Conservation (phyloP, 106 monocot genomes). For the Cymbidium sinense region DNA sequence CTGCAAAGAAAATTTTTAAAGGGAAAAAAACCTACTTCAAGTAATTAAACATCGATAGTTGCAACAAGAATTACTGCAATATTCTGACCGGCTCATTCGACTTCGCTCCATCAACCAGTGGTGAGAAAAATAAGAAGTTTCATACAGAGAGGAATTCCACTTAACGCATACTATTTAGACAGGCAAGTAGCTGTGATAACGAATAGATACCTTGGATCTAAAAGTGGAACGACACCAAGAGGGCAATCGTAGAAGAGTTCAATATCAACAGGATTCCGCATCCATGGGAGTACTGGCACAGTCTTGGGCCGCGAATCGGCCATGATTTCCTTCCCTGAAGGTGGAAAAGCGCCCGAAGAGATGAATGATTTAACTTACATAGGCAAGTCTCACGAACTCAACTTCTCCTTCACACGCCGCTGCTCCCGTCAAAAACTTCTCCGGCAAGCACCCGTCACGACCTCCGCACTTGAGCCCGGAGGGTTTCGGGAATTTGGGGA, state of each 20-base stretch:
- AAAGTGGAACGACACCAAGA: constrained; percentile 30
- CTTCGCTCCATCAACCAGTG: background rate
- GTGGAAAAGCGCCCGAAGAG: no score
- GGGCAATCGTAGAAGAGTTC: constrained; percentile 46
- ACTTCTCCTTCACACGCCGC: no score
- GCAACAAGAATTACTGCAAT: no score
- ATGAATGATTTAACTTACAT: no score
- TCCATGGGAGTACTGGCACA: constrained; percentile 54
- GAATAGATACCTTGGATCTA: constrained; percentile 55
- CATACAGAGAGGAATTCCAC: background rate
- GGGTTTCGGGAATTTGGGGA: no score
- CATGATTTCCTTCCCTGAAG: background rate
- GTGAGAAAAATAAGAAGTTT: background rate
- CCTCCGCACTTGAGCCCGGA: no score
- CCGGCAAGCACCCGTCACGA: no score
- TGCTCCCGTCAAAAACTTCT: no score
- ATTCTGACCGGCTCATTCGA: background rate
- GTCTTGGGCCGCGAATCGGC: background rate
- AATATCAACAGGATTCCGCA: constrained; percentile 63
- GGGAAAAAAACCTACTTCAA: background rate
- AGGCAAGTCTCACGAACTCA: no score
- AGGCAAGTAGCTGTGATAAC: background rate
- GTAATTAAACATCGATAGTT: background rate
- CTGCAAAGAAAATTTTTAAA: constrained; percentile 27
- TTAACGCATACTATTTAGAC: background rate